These are phyloP conservation scores for Colletotrichum sp. DNA, from an alignment of 2,329 filamentous ascomycete genomes.

Conservation along the genomic window DNA sequence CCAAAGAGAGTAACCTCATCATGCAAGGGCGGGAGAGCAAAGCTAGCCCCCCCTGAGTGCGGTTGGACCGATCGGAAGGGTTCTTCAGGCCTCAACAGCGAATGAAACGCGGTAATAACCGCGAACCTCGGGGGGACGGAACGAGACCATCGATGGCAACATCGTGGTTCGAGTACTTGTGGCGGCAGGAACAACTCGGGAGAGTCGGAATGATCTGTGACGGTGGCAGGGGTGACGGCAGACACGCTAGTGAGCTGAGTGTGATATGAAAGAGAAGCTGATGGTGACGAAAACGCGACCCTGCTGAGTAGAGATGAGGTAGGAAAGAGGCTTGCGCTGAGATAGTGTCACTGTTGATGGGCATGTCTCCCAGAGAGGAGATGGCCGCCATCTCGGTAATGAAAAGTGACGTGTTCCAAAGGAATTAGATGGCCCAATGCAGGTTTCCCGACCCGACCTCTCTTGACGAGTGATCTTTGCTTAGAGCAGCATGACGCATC, in stretches of 20 bases:
- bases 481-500: neutral
- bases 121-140: neutral
- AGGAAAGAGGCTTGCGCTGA: neutral
- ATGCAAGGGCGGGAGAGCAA: conserved; percentile 9
- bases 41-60: neutral
- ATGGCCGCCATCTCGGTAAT: neutral
- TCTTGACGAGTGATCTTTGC: neutral
- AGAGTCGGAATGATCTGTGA: neutral
- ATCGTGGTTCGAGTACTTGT: neutral
- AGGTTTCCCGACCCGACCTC: neutral
- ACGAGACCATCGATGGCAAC: neutral
- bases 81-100: neutral
- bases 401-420: neutral
- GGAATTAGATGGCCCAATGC: neutral
- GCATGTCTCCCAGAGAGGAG: neutral
- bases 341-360: neutral
- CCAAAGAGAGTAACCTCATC: neutral
- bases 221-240: neutral
- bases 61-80: neutral
- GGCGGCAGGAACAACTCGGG: neutral
- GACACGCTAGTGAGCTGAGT: neutral
- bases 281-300: neutral
- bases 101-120: neutral
- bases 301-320: neutral
- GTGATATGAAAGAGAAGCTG: neutral